These are phyloP conservation scores for Saccharomycopsis malanga DNA, from an alignment of 805 yeast genomes.

Conservation along the genomic window DNA sequence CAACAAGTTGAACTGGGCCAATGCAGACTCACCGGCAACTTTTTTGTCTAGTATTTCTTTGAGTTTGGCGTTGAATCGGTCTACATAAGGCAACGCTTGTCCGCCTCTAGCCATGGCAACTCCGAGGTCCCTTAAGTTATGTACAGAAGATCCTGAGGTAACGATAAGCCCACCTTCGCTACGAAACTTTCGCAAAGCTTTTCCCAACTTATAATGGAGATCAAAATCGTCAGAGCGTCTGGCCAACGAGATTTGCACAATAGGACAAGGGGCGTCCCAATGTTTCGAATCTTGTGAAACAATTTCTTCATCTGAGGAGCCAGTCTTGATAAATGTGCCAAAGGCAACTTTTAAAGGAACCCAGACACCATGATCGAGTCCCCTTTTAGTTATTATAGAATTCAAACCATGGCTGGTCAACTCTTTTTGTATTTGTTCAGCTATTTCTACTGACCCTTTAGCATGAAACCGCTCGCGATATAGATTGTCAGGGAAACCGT, in stretches of 20 bases:
- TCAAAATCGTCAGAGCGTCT: constrained; percentile 33
- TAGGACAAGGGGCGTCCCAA: constrained; percentile 37
- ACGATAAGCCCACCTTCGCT: constrained; percentile 46
- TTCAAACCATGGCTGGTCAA: constrained; percentile 39
- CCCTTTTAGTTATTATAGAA: constrained; percentile 44
- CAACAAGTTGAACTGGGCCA: constrained; percentile 35
- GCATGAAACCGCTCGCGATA: constrained; percentile 58
- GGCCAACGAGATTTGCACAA: constrained; percentile 46
- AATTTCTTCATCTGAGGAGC: constrained; percentile 5
- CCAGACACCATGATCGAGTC: constrained; percentile 81
- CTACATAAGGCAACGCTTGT: constrained; percentile 39
- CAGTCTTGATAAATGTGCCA: too few species aligned
- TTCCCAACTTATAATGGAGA: constrained; percentile 48
- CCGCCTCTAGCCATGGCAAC: constrained; percentile 24
- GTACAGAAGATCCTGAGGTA: constrained; percentile 76
- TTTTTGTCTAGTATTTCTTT: constrained; percentile 32
- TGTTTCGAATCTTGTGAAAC: constrained; percentile 26
- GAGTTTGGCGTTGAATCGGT: constrained; percentile 43
- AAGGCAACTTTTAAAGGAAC: constrained; percentile 73
- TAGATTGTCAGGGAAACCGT: constrained; percentile 61
- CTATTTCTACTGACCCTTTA: constrained; percentile 35
- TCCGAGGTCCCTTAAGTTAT: constrained; percentile 55
- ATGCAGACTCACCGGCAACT: constrained; percentile 28
- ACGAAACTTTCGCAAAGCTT: constrained; percentile 44
- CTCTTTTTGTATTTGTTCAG: constrained; percentile 37